These are phyloP conservation scores for Cicer pinnatifidum DNA, from an alignment of 306 rosid species.

Conservation along the genomic window DNA sequence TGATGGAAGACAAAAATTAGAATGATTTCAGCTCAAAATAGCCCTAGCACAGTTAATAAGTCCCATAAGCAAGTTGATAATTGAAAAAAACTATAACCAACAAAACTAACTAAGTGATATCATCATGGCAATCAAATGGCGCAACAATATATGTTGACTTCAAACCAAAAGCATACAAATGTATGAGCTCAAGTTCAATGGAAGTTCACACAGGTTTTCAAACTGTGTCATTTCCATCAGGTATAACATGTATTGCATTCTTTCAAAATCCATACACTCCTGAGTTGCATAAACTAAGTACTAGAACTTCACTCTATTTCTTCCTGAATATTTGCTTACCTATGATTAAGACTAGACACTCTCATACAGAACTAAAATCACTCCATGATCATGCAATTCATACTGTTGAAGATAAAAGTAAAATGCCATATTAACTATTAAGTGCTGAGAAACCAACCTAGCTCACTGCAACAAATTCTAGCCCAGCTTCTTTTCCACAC, in stretches of 20 bases:
- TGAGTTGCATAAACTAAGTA: slow-evolving; percentile 20
- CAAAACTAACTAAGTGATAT: background rate
- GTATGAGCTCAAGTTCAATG: slow-evolving; percentile 30
- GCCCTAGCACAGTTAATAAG: background rate
- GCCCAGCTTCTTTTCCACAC: background rate
- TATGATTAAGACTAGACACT: slow-evolving; percentile 19
- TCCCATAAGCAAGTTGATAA: background rate
- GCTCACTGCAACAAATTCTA: slow-evolving; percentile 3
- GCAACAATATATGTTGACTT: background rate
- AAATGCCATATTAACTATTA: background rate
- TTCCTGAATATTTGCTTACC: slow-evolving; percentile 45
- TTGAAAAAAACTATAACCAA: background rate
- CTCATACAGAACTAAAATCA: slow-evolving; percentile 11
- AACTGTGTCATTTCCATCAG: background rate
- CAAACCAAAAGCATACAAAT: slow-evolving; percentile 17
- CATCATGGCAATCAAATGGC: background rate
- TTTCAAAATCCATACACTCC: slow-evolving; percentile 6
- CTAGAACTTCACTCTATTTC: slow-evolving; percentile 10
- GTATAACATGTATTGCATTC: slow-evolving; percentile 11
- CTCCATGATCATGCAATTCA: background rate
- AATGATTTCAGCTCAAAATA: slow-evolving; percentile 18
- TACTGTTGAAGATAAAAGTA: background rate
- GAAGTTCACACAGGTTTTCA: slow-evolving; percentile 10
- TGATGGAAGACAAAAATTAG: background rate
- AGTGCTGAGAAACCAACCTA: slow-evolving; percentile 12